Conservation (phyloP, 768 basidiomycete genomes). For the Clitopilus hobsonii region DNA sequence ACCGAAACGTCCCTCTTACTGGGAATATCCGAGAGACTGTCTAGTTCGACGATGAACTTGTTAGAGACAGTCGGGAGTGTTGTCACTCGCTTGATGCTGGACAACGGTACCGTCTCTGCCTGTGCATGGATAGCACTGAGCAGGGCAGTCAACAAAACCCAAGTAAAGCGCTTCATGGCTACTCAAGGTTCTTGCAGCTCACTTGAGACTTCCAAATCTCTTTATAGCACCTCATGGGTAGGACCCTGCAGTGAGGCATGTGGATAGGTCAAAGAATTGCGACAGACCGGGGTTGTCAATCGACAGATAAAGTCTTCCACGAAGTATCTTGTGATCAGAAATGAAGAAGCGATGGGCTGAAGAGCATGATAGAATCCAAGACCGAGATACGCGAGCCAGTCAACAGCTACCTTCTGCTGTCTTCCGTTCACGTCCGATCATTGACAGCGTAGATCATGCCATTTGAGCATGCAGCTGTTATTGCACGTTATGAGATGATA, state of each 20-base stretch:
- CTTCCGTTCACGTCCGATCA: neutral
- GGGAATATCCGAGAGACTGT: slow-evolving; percentile 30
- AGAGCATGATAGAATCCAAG: neutral
- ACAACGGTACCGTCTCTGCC: slow-evolving; percentile 22
- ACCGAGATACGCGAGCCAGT: slow-evolving; percentile 2
- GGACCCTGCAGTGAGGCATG: neutral
- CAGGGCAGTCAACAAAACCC: slow-evolving; percentile 21
- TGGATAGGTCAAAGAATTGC: neutral
- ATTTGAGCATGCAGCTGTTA: neutral
- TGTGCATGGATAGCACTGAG: slow-evolving; percentile 17
- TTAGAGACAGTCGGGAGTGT: slow-evolving; percentile 37
- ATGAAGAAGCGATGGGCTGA: neutral
- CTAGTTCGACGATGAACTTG: slow-evolving; percentile 57
- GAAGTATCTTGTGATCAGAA: neutral
- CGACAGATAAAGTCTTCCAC: neutral
- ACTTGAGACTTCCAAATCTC: neutral
- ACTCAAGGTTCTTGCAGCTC: slow-evolving; percentile 4
- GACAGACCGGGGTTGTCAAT: neutral
- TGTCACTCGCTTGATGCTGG: slow-evolving; percentile 30
- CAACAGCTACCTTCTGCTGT: neutral
- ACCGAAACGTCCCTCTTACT: slow-evolving; percentile 27
- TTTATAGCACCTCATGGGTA: neutral
- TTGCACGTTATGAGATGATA: neutral
- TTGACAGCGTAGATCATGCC: neutral
- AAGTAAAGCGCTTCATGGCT: slow-evolving; percentile 29